Base-by-base conservation (phyloP, 1,139 yeast species). In the Blastobotrys elegans region DNA sequence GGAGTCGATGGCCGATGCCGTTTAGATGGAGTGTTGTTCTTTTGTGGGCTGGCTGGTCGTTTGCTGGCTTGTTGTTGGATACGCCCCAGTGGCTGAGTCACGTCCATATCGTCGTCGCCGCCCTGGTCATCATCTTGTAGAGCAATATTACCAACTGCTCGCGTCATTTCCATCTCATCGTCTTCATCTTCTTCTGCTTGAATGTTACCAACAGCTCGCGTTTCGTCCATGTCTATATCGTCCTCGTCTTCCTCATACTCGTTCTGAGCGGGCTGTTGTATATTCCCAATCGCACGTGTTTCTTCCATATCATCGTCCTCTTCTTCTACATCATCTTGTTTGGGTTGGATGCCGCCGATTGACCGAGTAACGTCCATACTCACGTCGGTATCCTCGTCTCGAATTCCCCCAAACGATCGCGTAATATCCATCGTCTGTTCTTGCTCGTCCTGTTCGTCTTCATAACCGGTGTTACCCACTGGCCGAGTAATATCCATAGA, bases 291-390 rank as follows among this genome's bases (percentile, higher is more conserved):
- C 20, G 43, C n/a, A 13, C 18, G 29, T 13, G 40, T 37, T 24
- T 18, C 44, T 8, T 38, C 45, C 27, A 33, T 45, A 2, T 35
- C 37, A 10, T 53, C 54, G 10, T 53, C 56, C 2, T 40, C 42
- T 7, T 38, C 32, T n/a, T 39, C 48, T 2, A 40, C 32, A n/a
- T 40, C 46, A 18, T 49, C 35, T 30, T 40, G 20, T n/a, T n/a
- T n/a, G 27, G 32, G 29, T 18, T 35, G 43, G 29, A 52, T 52
- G 21, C 44, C 30, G 2, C 59, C 59, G n/a, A 55, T 26, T 14
- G 55, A 49, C 8, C 50, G 44, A 4, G 61, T 58, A 31, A 56
- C 48, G 30, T 57, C 62, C 60, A 58, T 59, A 18, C 57, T 50
- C 36, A 44, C 22, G 33, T 40, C 51, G 5, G 43, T 32, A 7